Base-by-base conservation (phyloP, 2,329 filamentous ascomycete genomes). In the Xylaria sp. region DNA sequence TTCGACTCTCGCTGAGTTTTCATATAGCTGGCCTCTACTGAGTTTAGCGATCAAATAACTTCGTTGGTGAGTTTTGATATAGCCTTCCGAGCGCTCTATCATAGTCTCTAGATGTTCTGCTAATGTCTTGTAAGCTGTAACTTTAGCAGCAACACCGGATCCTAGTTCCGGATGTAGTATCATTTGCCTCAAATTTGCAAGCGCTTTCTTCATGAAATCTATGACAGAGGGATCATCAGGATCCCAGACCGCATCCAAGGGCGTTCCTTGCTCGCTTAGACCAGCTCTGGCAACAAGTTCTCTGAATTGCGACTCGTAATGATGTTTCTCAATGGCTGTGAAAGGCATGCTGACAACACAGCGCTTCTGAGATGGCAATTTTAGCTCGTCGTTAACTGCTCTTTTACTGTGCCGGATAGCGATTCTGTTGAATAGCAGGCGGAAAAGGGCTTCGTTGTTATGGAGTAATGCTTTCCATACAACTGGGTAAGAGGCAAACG, bases 301-400 rank as follows among this genome's bases (percentile, higher is more conserved):
- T 57, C 89, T 86, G 77, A 95, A 94, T 1, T 97, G 80, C 7
- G 90, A 88, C 51, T 87, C 85, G 76, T 98, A 98, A 76, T 97
- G 90, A 76, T 98, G 93, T 77, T 98, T 93, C 78, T 98, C 96
- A 12, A 98, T 88, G 0, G 93, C 89, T 0, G 92, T 96, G 76
- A 98, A 97, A 0, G 96, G 94, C 78, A 97, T 90, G 1, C 92
- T 96, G 67, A 98, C 93, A 12, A 97, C 91, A 71, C 94, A 90
- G 10, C 96, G 90, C 76, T 92, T 94, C 77, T 99, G 96, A 0
- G 89, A 85, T 10, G 96, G 96, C 12, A 99, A 81, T 1, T 85
- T 84, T 46, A 98, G 85, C 75, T 99, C 94, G 67, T 92, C 85
- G 46, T 94, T 88, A 9, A 98, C 89, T 28, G 89, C 85, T 28